Evolutionary conservation across 805 yeast species (phyloP).

Genomic region (Candida verbasci): DNA sequence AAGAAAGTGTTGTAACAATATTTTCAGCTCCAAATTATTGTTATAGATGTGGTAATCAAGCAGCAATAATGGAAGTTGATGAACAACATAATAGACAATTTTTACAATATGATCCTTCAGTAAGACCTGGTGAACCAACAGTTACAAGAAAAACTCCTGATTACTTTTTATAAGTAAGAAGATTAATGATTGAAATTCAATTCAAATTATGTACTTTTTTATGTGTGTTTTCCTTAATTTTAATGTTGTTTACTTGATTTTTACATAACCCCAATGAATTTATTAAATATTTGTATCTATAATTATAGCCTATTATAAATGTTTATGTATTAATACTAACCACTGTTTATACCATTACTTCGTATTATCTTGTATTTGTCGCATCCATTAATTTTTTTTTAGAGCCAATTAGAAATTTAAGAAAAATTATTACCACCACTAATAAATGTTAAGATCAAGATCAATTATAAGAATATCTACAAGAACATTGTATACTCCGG

Average conservation of each 20-base stretch:
- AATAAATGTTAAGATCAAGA: constrained; percentile 23
- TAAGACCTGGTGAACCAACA: constrained; percentile 97
- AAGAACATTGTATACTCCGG: constrained; percentile 38
- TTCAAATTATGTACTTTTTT: not conserved
- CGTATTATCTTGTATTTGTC: not conserved
- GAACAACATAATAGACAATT: constrained; percentile 89
- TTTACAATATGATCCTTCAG: constrained; percentile 92
- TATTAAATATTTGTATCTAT: too few species aligned
- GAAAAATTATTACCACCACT: not conserved
- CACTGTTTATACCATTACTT: too few species aligned
- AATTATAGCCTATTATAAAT: too few species aligned
- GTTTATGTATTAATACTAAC: too few species aligned
- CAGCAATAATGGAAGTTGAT: constrained; percentile 97
- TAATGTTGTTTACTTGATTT: too few species aligned
- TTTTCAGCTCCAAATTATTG: constrained; percentile 96
- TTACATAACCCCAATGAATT: too few species aligned
- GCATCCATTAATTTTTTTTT: too few species aligned
- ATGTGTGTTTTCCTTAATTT: not conserved
- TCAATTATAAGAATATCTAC: constrained; percentile 12
- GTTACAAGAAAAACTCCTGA: constrained; percentile 97
- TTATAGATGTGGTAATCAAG: constrained; percentile 96
- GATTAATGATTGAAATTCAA: too few species aligned
- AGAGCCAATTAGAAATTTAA: constrained; percentile 5
- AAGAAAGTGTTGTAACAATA: constrained; percentile 88
- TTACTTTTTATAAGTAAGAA: constrained; percentile 68